Conservation (phyloP, 208 protist genomes). For the Wallacemonas sp. region DNA sequence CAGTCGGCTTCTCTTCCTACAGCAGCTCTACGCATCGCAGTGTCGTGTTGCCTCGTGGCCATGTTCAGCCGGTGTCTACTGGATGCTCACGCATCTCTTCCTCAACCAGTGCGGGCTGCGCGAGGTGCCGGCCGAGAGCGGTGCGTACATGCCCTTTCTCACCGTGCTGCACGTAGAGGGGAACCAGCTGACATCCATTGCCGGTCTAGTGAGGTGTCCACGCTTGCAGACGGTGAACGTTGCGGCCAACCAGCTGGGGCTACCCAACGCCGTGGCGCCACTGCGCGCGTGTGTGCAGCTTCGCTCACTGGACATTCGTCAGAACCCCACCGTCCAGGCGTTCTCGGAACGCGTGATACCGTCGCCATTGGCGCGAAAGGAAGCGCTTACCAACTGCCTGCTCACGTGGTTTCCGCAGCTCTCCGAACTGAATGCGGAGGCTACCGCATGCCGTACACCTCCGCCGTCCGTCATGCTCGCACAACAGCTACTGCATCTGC, state of each 20-base stretch:
- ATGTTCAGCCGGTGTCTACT: slow-evolving; percentile 4
- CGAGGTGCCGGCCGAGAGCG: slow-evolving; percentile 17
- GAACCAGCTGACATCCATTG: slow-evolving; percentile 58
- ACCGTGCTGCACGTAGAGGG: slow-evolving; percentile 71
- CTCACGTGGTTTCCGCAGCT: slow-evolving; percentile 26
- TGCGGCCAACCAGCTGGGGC: slow-evolving; percentile 53
- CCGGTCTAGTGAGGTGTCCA: slow-evolving; percentile 49
- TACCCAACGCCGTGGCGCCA: slow-evolving; percentile 29
- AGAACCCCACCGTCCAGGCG: slow-evolving; percentile 46
- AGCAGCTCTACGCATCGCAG: slow-evolving; percentile 61
- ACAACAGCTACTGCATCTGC: background rate
- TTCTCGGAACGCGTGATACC: too few relatives aligned
- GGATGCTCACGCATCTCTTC: slow-evolving; percentile 73
- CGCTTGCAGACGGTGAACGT: slow-evolving; percentile 60
- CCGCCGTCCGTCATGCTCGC: background rate
- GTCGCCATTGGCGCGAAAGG: too few relatives aligned
- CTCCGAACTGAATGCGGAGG: slow-evolving; percentile 29
- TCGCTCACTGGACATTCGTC: slow-evolving; percentile 38
- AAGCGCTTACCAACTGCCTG: too few relatives aligned
- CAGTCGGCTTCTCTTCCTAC: slow-evolving; percentile 26
- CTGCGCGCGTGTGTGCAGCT: slow-evolving; percentile 47
- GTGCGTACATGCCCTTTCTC: slow-evolving; percentile 67
- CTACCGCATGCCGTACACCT: too few relatives aligned
- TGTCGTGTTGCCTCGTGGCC: slow-evolving; percentile 40
- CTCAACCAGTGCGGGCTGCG: slow-evolving; percentile 61